A percentile compares a stretch with the other conserved stretches of the same genome.
Conservation (phyloP, 2,329 filamentous ascomycete genomes). For the Calonectria pseudoturangicola region DNA sequence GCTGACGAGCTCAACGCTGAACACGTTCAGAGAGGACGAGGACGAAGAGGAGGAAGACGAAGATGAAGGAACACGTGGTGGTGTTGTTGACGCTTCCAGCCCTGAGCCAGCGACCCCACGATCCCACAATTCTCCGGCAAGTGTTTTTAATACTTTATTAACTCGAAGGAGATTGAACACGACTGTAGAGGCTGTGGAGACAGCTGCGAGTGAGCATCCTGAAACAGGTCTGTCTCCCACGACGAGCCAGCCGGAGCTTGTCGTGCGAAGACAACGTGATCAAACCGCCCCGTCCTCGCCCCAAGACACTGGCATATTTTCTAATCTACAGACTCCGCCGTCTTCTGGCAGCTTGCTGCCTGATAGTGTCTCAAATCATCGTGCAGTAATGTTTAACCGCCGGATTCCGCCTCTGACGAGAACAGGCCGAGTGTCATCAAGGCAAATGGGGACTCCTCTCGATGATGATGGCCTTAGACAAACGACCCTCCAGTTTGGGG, state of each 20-base stretch:
- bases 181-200: neutral
- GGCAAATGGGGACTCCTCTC: constrained; percentile 16
- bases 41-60: constrained; percentile 38
- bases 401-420: constrained; percentile 20
- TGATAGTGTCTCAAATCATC: constrained; percentile 30
- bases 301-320: constrained; percentile 13
- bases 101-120: constrained; percentile 32
- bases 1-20: constrained; percentile 50
- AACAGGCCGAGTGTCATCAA: constrained; percentile 24
- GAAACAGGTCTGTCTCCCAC: constrained; percentile 14
- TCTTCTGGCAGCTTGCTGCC: constrained; percentile 47
- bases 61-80: neutral
- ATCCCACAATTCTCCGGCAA: constrained; percentile 21
- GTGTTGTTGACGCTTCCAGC: constrained; percentile 21
- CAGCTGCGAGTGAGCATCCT: constrained; percentile 32
- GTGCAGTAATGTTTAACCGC: neutral
- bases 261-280: constrained; percentile 27
- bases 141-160: neutral
- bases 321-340: constrained; percentile 52
- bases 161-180: neutral
- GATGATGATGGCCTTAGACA: constrained; percentile 41
- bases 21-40: constrained; percentile 45
- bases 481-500: constrained; percentile 39
- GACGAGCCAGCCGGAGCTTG: constrained; percentile 39
- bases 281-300: constrained; percentile 21